These are phyloP conservation scores for Rachicladosporium sp. DNA, from an alignment of 2,329 filamentous ascomycete genomes.

Conservation along the genomic window DNA sequence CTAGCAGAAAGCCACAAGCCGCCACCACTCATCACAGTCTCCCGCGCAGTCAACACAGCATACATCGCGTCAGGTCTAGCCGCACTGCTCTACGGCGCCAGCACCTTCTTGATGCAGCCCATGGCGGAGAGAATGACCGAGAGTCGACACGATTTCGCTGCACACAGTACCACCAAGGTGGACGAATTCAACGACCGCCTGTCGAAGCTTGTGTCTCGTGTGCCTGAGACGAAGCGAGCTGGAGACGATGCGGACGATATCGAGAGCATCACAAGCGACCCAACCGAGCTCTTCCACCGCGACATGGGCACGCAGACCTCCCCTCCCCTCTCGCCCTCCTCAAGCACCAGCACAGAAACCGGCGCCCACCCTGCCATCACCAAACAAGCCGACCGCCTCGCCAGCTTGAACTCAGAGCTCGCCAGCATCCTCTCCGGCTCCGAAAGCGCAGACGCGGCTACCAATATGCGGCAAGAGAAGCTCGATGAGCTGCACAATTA, in stretches of 20 bases:
- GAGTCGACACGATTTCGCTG: conserved; percentile 45
- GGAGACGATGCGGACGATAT: conserved; percentile 33
- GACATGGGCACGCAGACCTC: conserved; percentile 72
- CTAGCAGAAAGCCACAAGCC: conserved; percentile 46
- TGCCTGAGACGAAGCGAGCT: conserved; percentile 13
- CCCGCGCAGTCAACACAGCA: conserved; percentile 43
- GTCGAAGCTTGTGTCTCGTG: conserved; percentile 18
- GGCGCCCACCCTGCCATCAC: conserved; percentile 11
- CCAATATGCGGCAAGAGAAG: conserved; percentile 38
- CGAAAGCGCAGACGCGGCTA: conserved; percentile 40
- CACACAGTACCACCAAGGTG: conserved; percentile 40
- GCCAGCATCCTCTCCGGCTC: conserved; percentile 37
- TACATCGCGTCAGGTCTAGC: conserved; percentile 45
- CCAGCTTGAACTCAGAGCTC: conserved; percentile 40
- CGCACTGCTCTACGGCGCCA: conserved; percentile 54
- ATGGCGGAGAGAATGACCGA: conserved; percentile 43
- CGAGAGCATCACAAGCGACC: conserved; percentile 45
- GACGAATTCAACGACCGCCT: conserved; percentile 45
- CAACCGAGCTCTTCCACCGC: conserved; percentile 68
- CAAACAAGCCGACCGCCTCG: conserved; percentile 25
- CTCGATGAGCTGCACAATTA: conserved; percentile 49
- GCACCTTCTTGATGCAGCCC: conserved; percentile 54
- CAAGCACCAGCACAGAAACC: conserved; percentile 10
- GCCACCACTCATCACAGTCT: conserved; percentile 46
- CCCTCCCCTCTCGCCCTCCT: conserved; percentile 33